These are phyloP conservation scores for Halenospora varia DNA, from an alignment of 495 filamentous ascomycete genomes.

Conservation along the genomic window DNA sequence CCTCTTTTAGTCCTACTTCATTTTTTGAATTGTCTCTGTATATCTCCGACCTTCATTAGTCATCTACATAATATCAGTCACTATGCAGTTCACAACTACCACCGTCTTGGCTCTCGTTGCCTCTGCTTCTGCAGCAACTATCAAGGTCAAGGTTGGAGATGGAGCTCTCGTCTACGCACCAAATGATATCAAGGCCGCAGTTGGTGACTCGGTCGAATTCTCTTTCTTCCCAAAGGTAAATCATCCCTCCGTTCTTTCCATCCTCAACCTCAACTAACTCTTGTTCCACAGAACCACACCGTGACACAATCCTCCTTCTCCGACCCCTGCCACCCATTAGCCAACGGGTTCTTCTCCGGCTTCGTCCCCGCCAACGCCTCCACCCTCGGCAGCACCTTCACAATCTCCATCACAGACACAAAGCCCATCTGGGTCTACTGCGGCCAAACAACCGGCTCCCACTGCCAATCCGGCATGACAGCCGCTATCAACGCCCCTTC, in stretches of 20 bases:
- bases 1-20: neutral
- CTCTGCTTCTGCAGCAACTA: conserved; percentile 1
- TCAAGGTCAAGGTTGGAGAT: conserved; percentile 10
- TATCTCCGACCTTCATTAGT: neutral
- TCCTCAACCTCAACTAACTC: conserved; percentile 4
- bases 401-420: conserved; percentile 56
- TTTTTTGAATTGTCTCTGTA: neutral
- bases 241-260: neutral
- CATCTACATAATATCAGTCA: neutral
- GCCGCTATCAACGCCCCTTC: conserved; percentile 21
- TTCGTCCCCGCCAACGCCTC: conserved; percentile 29
- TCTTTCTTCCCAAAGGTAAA: conserved; percentile 19
- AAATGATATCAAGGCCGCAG: conserved; percentile 9
- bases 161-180: conserved; percentile 8
- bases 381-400: conserved; percentile 52
- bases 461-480: conserved; percentile 66
- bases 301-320: conserved; percentile 67
- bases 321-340: conserved; percentile 49
- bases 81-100: neutral
- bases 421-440: conserved; percentile 68
- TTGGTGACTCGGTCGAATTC: conserved; percentile 16
- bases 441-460: conserved; percentile 42
- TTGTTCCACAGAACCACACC: conserved; percentile 54
- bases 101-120: neutral
- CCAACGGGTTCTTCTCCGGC: conserved; percentile 39